Evolutionary conservation across 1,284 basidiomycete genomes (phyloP), one percentile per base, ranked within the genome.

Genomic region (Sphaerobolus stellatus): DNA sequence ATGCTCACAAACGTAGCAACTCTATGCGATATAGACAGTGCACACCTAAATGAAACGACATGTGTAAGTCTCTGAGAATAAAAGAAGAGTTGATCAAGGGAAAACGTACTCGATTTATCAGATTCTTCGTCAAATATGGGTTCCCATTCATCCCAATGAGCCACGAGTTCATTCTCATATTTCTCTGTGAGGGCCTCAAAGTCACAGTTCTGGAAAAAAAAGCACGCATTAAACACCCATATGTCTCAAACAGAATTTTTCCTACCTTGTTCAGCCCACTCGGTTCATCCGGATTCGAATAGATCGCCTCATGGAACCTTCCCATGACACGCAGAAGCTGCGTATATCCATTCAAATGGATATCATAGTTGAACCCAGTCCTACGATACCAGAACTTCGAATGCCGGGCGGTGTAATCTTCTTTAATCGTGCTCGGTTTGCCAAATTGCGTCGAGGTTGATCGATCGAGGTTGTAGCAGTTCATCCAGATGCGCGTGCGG

Each of bases 401-500:
- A 63, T 90, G 86, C 54, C 79, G 80, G 16, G 89, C 86, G 61
- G 86, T 82, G 61, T 87, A 89, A 65, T 91, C 90, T 58, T 85
- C 79, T 58, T 76, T 78, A 68, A 94, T 89, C 54, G 86, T 86
- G 18, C 88, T 81, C 1, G 80, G 78, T 71, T 92, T 92, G 51
- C 91, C 91, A 68, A 92, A 91, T 70, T 93, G 90, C 9, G 86
- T 86, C 24, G 87, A 83, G 18, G 83, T 87, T 1, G 86, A 90
- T 16, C 90, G 83, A 67, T 94, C 91, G 43, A 94, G 71, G 67
- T 90, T 91, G 71, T 87, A 91, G 69, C 90, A 92, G 66, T 90
- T 90, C 58, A 93, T 74, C 92, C 92, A 94, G 1, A 89, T 82
- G 18, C 91, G 83, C 33, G 89, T 90, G n/a, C 92, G 83, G 65